Evolutionary conservation across 1,139 yeast genomes (phyloP).

Genomic region (Scheffersomyces insectosa): DNA sequence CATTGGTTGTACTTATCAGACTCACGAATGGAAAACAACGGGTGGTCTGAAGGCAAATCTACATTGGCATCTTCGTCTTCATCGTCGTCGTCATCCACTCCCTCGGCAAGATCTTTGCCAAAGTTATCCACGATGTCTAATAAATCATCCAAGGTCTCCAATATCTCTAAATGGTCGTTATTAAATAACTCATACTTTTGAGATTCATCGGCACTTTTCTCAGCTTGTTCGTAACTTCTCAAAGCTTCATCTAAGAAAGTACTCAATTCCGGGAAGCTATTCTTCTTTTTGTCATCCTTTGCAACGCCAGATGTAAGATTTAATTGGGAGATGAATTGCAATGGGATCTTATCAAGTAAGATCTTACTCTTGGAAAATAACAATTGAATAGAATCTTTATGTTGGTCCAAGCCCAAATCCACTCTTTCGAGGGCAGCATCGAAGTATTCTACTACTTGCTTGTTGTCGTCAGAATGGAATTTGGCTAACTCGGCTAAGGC

Average conservation of each 20-base stretch:
- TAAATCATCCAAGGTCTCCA: slow-evolving; percentile 61
- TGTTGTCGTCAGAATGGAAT: slow-evolving; percentile 44
- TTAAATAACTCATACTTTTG: slow-evolving; percentile 31
- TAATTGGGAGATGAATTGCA: slow-evolving; percentile 56
- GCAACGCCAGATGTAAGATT: slow-evolving; percentile 31
- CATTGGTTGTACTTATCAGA: slow-evolving; percentile 48
- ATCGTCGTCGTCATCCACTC: slow-evolving; percentile 37
- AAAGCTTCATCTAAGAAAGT: slow-evolving; percentile 46
- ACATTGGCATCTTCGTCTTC: slow-evolving; percentile 32
- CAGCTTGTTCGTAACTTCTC: slow-evolving; percentile 46
- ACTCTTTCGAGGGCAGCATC: slow-evolving; percentile 73
- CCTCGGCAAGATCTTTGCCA: slow-evolving; percentile 52
- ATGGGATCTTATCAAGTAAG: slow-evolving; percentile 55
- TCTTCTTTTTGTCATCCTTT: slow-evolving; percentile 6
- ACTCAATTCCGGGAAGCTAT: slow-evolving; percentile 29
- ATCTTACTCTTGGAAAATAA: slow-evolving; percentile 58
- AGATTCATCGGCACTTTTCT: slow-evolving; percentile 27
- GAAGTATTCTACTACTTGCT: slow-evolving; percentile 54
- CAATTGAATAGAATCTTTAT: slow-evolving; percentile 47
- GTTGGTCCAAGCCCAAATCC: slow-evolving; percentile 55
- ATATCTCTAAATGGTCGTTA: slow-evolving; percentile 47
- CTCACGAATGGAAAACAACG: slow-evolving; percentile 43
- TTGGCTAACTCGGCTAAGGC: slow-evolving; percentile 70
- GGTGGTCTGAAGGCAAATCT: slow-evolving; percentile 50
- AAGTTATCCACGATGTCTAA: slow-evolving; percentile 66